Base-by-base conservation (phyloP, 2,329 filamentous ascomycete species). In the Penicillium italicum region DNA sequence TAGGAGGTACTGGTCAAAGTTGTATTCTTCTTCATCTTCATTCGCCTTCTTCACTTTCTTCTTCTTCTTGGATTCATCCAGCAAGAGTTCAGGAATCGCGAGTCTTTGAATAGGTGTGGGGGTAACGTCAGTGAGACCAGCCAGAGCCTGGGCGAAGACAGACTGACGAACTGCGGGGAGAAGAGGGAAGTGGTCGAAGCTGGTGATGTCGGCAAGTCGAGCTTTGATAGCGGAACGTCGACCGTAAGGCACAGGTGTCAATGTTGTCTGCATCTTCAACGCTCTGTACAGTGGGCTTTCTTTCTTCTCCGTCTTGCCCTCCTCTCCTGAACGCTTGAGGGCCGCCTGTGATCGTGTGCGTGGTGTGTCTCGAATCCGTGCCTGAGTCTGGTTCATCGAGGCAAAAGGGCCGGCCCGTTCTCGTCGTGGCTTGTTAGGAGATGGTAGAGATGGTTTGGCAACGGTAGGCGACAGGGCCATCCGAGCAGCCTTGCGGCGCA, bases 91-190 rank as follows among this genome's bases (percentile, higher is more conserved):
- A 0, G 94, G 93, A 55, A 99, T 93, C 0, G 92, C 91, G 50
- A 97, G 82, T 58, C 87, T 85, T 74, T 99, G 94, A 6, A 96
- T 88, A 0, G 94, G 91, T 0, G 93, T 97, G 5, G 94, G 94
- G 55, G 82, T 84, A 58, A 95, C 77, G 61, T 92, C 87, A 10
- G 84, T 79, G 73, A 97, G 79, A 43, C 85, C 88, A 49, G 86
- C 83, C 54, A 99, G 81, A 7, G 87, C 89, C 64, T 96, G 89
- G 1, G 82, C 80, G 58, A 78, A 76, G 37, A 97, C 81, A 11
- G 90, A 88, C 30, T 87, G 80, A 68, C 88, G 85, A 38, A 97
- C 76, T 0, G 78, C 68, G 0, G 90, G 88, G 34, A 95, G 77
- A 33, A 99, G 78, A 40, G 86, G 79, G 66, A 99, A 90, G 63